Evolutionary conservation across 108 stramenopile species (phyloP).

Genomic region (Bacterosira constricta): DNA sequence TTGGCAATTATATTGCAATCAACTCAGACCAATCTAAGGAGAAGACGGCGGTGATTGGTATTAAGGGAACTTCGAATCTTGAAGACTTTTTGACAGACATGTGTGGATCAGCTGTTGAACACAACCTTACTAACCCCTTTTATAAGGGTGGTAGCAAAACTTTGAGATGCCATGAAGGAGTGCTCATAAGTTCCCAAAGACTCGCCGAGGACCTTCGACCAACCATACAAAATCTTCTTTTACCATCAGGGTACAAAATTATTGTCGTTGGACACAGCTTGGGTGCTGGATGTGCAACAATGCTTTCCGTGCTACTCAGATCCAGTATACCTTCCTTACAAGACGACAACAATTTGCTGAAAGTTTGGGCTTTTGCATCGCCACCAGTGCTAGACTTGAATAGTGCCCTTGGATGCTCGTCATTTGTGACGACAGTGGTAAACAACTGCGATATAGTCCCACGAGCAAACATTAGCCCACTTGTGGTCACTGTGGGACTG

Average conservation of each 20-base stretch:
- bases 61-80: constrained; percentile 60
- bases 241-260: constrained; percentile 57
- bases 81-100: constrained; percentile 63
- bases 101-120: constrained; percentile 38
- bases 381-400: constrained; percentile 56
- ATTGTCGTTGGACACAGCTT: constrained; percentile 54
- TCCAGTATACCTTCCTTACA: constrained; percentile 35
- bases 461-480: constrained; percentile 41
- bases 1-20: constrained; percentile 45
- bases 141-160: constrained; percentile 23
- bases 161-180: constrained; percentile 61
- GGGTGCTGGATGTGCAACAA: constrained; percentile 57
- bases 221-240: constrained; percentile 48
- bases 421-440: constrained; percentile 64
- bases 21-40: constrained; percentile 22
- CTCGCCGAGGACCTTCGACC: constrained; percentile 46
- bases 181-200: constrained; percentile 40
- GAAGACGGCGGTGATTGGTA: constrained; percentile 54
- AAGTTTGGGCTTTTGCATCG: constrained; percentile 59
- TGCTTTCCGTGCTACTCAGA: constrained; percentile 50
- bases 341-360: constrained; percentile 13
- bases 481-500: constrained; percentile 32
- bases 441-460: constrained; percentile 66
- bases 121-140: constrained; percentile 34
- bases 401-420: constrained; percentile 30